Percentiles rank a stretch among this genome's conserved stretches.
phyloP scores from a whole-genome alignment of 129 eudicot genomes.

The Flaveria linearis region DNA sequence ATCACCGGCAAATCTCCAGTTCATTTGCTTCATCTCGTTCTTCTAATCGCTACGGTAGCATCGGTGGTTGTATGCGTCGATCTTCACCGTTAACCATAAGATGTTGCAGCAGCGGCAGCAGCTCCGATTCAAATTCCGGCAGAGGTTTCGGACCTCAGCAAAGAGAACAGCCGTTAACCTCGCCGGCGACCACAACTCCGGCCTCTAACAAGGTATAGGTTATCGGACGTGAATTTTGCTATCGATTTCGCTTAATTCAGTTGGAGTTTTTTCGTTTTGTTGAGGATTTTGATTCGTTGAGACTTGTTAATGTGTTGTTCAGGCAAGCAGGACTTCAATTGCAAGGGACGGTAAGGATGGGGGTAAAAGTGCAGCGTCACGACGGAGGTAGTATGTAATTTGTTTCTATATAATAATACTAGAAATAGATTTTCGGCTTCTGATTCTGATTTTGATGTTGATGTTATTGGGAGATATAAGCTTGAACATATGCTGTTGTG shows the following conservation, averaged over 20 bases:
- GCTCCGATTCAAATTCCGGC: constrained; percentile 39
- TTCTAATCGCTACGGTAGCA: constrained; percentile 2
- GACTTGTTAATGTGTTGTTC: background rate
- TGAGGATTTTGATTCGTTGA: background rate
- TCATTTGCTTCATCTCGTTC: constrained; percentile 1
- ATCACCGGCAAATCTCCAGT: background rate
- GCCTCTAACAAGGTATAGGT: background rate
- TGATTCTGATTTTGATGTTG: background rate
- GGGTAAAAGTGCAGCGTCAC: constrained; percentile 22
- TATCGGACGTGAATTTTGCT: constrained; percentile 7
- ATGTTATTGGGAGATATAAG: background rate
- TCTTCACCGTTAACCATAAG: constrained; percentile 18
- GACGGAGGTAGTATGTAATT: constrained; percentile 37
- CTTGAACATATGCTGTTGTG: background rate
- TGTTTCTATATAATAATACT: background rate
- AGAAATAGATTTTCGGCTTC: background rate
- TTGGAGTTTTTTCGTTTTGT: background rate
- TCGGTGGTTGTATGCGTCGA: constrained; percentile 10
- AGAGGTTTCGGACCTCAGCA: constrained; percentile 49
- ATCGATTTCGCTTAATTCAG: background rate
- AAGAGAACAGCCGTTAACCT: no score
- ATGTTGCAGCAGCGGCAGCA: constrained; percentile 18
- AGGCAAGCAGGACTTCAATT: constrained; percentile 33
- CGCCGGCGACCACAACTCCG: background rate
- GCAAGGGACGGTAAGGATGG: constrained; percentile 33